A percentile compares a stretch with the other conserved stretches of the same genome.
phyloP scores from a whole-genome alignment of 345 rosid genomes.

The Ailanthus altissimus region DNA sequence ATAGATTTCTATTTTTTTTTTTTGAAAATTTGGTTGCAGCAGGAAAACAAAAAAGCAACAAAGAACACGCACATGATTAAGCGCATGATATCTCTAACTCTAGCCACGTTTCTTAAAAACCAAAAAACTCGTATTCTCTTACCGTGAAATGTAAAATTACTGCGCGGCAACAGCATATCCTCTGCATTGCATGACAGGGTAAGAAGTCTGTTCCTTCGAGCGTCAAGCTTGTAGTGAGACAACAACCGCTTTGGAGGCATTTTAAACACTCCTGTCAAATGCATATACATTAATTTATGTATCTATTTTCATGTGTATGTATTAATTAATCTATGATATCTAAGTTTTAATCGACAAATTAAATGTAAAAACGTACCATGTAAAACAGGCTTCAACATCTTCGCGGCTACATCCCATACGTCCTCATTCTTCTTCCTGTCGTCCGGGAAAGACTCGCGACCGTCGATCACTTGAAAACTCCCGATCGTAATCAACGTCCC shows the following conservation, averaged over 20 bases:
- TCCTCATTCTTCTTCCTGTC: conserved; percentile 21
- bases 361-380: conserved; percentile 65
- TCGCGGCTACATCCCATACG: conserved; percentile 60
- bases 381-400: conserved; percentile 67
- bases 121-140: background rate
- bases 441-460: conserved; percentile 23
- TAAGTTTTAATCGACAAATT: no score
- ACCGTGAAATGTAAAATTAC: conserved; percentile 87
- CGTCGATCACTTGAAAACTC: conserved; percentile 45
- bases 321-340: no score
- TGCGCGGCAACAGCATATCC: conserved; percentile 84
- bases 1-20: no score
- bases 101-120: no score
- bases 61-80: background rate
- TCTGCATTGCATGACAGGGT: conserved; percentile 83
- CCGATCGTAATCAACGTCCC: conserved; percentile 72
- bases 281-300: no score
- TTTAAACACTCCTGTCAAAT: conserved; percentile 63
- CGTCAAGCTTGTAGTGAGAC: conserved; percentile 85
- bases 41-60: background rate
- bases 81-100: no score
- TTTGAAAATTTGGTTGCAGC: no score
- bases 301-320: no score
- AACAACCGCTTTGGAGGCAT: conserved; percentile 87
- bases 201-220: conserved; percentile 60